phyloP scores from a whole-genome alignment of 371 early-diverging fungal genomes.

The Mucor irregularis region DNA sequence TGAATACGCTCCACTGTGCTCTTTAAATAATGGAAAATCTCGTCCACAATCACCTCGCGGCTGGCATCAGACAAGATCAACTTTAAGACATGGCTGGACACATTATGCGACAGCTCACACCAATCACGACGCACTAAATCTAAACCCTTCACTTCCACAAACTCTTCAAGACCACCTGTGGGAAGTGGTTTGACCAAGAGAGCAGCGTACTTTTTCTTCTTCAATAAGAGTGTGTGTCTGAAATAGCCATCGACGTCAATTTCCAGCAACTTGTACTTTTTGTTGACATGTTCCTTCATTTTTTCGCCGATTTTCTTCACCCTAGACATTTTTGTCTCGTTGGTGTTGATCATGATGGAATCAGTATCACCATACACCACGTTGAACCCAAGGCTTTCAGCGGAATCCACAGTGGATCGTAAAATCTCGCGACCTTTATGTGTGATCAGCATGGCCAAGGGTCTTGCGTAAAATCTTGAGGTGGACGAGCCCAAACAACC shows the following conservation, averaged over 20 bases:
- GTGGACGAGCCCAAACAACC: constrained; percentile 95
- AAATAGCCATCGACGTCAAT: constrained; percentile 97
- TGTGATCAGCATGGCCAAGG: constrained; percentile 95
- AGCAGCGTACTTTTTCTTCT: constrained; percentile 99
- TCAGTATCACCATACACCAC: constrained; percentile 99
- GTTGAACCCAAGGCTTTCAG: constrained; percentile 71
- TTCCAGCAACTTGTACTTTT: constrained; percentile 87
- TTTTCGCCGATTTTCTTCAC: constrained; percentile 76
- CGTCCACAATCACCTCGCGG: constrained; percentile 53
- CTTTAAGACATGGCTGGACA: constrained; percentile 76
- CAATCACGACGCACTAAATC: constrained; percentile 97
- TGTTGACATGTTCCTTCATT: constrained; percentile 85
- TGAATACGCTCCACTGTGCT: constrained; percentile 53
- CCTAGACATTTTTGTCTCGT: constrained; percentile 58
- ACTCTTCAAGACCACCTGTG: constrained; percentile 51
- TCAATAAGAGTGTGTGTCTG: constrained; percentile 88
- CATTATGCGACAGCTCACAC: constrained; percentile 86
- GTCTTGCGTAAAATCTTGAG: constrained; percentile 96
- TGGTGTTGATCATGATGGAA: constrained; percentile 98
- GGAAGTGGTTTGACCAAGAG: constrained; percentile 57
- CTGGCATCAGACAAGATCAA: constrained; percentile 66
- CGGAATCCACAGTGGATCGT: constrained; percentile 86
- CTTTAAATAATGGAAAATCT: constrained; percentile 9
- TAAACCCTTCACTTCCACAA: constrained; percentile 92
- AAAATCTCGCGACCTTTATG: constrained; percentile 95